These are phyloP conservation scores for Eucalyptus shirleyi DNA, from an alignment of 345 rosid species.

Conservation along the genomic window DNA sequence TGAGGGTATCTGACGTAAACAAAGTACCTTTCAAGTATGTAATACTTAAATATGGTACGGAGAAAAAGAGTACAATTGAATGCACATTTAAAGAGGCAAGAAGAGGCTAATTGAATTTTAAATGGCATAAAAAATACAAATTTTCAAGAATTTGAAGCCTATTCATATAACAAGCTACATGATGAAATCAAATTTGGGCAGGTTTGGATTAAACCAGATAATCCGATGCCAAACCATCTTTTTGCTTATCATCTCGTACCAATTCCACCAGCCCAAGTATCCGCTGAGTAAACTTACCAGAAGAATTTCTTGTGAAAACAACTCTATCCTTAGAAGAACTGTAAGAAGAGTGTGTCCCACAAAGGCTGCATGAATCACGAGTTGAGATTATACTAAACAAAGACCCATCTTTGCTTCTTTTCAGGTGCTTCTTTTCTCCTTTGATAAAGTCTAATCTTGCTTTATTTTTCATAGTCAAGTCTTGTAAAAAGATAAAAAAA, in stretches of 20 bases:
- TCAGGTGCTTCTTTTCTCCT: not conserved
- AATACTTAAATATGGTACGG: too few relatives aligned
- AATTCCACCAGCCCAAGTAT: not conserved
- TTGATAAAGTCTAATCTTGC: not conserved
- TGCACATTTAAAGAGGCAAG: not conserved
- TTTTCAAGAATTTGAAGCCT: not conserved
- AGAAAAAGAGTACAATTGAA: too few relatives aligned
- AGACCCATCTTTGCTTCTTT: not conserved
- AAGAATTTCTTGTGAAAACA: not conserved
- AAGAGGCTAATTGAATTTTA: too few relatives aligned
- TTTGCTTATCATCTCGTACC: not conserved
- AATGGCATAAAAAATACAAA: not conserved
- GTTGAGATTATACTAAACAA: not conserved
- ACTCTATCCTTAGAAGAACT: not conserved
- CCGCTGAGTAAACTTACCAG: not conserved
- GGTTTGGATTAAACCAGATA: not conserved
- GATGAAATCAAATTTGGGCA: not conserved
- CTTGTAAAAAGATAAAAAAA: not conserved
- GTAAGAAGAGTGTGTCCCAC: not conserved
- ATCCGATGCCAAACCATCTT: not conserved
- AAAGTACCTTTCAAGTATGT: too few relatives aligned
- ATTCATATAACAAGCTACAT: not conserved
- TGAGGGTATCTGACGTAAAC: too few relatives aligned
- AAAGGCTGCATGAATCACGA: not conserved
- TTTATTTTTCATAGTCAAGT: not conserved